Base-by-base conservation (phyloP, 345 rosid species). In the Eutrema heterophyllum region DNA sequence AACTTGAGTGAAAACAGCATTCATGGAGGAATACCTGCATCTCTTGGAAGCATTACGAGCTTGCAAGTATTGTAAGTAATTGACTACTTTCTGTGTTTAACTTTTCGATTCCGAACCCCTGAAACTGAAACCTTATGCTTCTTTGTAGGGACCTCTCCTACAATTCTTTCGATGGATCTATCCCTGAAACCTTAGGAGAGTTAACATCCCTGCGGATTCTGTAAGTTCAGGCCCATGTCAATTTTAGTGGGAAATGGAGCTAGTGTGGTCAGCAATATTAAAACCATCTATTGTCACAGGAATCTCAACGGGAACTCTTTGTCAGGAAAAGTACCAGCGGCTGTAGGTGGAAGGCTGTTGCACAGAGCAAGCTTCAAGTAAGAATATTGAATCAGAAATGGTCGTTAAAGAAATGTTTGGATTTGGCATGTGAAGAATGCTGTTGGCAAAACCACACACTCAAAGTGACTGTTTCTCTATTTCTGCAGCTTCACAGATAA, bases 361-460 rank as follows among this genome's bases (percentile, higher is more conserved):
- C 89, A 92, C 36, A 86, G 98, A 80, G 93, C 97, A 78, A 92
- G 96, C 82, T 96, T 88, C 83, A 96, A 96, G 99, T 96, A 90
- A 63, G 88, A 67, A 61, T 5, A 67, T 3, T 50, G 62, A 77
- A 70, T 9, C 27, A 66, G 44, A 58, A 40, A 40, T 21, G 24
- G 24, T 21, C 24, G 1, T 21, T 21, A 1, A 21, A 21, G 24
- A 21, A 21, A 21, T 21, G 24, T 21, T 21, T 21, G 24, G 24
- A 21, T 21, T 21, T 21, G 30, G 10, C 15, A 30, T 41, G 44
- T 55, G 51, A 36, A 58, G 55, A 62, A 18, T 48, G 5, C 6
- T 40, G 46, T 40, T 49, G 24, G 41, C 5, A 30, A 4, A 76
- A 33, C 24, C 24, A 21, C 24, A 21, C 24, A 21, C 24, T 21